These are phyloP conservation scores for Salix udensis DNA, from an alignment of 345 rosid genomes.

Conservation along the genomic window DNA sequence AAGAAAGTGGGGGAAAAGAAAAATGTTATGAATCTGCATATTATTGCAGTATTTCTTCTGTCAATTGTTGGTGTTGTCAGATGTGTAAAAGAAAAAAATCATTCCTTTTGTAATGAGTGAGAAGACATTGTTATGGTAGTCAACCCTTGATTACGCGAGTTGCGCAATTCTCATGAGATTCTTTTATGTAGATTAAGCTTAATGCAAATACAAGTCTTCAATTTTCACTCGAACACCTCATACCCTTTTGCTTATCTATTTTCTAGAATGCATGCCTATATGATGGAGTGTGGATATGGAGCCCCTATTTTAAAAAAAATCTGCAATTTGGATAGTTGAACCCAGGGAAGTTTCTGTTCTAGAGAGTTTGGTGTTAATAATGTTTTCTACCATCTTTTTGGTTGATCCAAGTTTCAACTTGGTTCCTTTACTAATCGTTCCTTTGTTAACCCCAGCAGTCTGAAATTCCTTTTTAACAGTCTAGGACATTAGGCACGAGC, in stretches of 20 bases:
- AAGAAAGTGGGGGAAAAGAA: not conserved
- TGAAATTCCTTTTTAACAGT: not conserved
- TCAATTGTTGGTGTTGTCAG: not conserved
- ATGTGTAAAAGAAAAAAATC: not conserved
- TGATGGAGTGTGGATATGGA: not conserved
- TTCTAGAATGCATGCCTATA: not conserved
- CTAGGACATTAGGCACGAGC: not conserved
- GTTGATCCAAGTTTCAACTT: not conserved
- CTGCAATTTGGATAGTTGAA: not conserved
- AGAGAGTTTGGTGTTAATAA: not conserved
- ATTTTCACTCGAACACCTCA: not conserved
- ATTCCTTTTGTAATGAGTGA: not conserved
- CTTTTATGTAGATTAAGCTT: not conserved
- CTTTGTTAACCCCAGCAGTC: not conserved
- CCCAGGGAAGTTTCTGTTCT: not conserved
- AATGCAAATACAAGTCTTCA: not conserved
- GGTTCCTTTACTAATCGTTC: not conserved
- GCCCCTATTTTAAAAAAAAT: not conserved
- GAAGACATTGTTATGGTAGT: not conserved
- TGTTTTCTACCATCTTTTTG: not conserved
- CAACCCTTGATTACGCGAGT: not conserved
- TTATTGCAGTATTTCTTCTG: not conserved
- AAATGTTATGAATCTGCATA: not conserved
- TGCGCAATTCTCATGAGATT: not conserved
- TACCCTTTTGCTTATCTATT: not conserved